These are phyloP conservation scores for Penicillium olsonii DNA, from an alignment of 2,329 filamentous ascomycete species.

Conservation along the genomic window DNA sequence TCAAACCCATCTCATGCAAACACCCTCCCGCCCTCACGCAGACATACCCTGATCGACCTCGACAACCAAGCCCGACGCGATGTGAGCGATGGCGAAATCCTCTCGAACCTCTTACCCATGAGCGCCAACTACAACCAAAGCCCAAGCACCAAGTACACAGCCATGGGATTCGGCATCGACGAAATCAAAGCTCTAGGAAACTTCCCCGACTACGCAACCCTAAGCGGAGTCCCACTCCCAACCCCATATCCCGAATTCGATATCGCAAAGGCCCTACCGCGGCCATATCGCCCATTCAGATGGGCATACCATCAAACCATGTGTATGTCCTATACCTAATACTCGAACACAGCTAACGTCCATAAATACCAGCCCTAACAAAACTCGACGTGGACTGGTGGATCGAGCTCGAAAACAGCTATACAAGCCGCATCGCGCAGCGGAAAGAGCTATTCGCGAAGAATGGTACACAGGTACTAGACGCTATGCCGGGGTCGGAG, in stretches of 20 bases:
- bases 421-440: conserved; percentile 66
- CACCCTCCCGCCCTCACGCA: conserved; percentile 56
- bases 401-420: conserved; percentile 81
- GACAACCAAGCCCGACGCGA: conserved; percentile 17
- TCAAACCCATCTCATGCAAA: conserved; percentile 43
- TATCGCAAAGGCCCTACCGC: conserved; percentile 65
- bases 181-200: conserved; percentile 71
- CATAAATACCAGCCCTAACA: conserved; percentile 60
- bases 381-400: conserved; percentile 83
- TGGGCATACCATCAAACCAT: conserved; percentile 91
- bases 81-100: conserved; percentile 36
- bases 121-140: conserved; percentile 41
- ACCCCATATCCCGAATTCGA: conserved; percentile 65
- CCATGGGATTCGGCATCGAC: conserved; percentile 68
- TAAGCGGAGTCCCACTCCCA: conserved; percentile 75
- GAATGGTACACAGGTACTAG: conserved; percentile 65
- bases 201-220: conserved; percentile 75
- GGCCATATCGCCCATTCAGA: conserved; percentile 78
- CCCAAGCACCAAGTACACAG: conserved; percentile 53
- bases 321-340: conserved; percentile 72
- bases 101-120: conserved; percentile 43
- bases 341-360: no score
- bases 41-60: conserved; percentile 46
- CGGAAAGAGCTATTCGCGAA: conserved; percentile 65
- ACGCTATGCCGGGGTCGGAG: conserved; percentile 71